These are phyloP conservation scores for Termitomyces sp. DNA, from an alignment of 768 basidiomycete species.

Conservation along the genomic window DNA sequence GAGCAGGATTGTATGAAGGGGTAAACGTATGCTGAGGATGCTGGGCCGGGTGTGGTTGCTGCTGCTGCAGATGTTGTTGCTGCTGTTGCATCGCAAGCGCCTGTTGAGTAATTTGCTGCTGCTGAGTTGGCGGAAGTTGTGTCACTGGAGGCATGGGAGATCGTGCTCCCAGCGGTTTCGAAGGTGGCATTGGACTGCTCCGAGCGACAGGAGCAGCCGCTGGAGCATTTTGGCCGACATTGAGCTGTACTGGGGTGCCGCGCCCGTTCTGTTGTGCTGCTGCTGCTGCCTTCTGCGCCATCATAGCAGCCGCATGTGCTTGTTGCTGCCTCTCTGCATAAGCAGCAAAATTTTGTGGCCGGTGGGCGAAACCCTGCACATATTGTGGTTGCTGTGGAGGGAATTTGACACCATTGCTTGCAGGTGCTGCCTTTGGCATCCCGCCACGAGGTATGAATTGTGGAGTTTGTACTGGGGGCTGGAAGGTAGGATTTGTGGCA, in stretches of 20 bases:
- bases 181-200: constrained; percentile 32
- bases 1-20: constrained; percentile 30
- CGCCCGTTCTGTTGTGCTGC: constrained; percentile 22
- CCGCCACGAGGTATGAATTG: constrained; percentile 5
- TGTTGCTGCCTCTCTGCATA: constrained; percentile 7
- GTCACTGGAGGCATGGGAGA: constrained; percentile 27
- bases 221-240: constrained; percentile 2
- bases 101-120: constrained; percentile 9
- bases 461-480: constrained; percentile 5
- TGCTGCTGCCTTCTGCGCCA: constrained; percentile 6
- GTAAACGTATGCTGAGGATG: constrained; percentile 22
- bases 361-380: neutral
- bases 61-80: constrained; percentile 12
- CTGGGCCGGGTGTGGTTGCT: constrained; percentile 13
- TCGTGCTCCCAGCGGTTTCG: constrained; percentile 25
- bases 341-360: neutral
- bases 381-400: constrained; percentile 3
- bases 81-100: constrained; percentile 10
- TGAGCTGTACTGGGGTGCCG: constrained; percentile 23
- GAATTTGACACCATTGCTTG: neutral
- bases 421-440: neutral
- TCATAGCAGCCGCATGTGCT: neutral
- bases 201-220: constrained; percentile 21
- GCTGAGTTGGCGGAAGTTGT: constrained; percentile 20
- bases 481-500: constrained; percentile 11